Evolutionary conservation across 495 filamentous ascomycete genomes (phyloP).

Genomic region (Xylaria flabelliformis): DNA sequence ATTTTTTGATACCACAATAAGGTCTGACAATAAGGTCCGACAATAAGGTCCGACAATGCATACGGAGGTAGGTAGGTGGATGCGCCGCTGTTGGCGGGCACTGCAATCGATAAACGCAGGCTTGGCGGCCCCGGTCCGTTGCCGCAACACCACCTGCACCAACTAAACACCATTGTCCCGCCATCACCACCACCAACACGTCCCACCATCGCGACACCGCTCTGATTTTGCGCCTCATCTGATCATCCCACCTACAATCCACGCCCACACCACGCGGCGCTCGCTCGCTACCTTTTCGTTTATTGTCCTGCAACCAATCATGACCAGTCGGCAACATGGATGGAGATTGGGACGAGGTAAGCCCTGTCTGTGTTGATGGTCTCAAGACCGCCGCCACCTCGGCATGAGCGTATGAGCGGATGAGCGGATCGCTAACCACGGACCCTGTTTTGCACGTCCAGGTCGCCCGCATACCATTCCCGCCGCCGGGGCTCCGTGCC

Average conservation of each 20-base stretch:
- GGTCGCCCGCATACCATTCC: constrained; percentile 73
- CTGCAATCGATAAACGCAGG: not conserved
- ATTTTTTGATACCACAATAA: too few species aligned
- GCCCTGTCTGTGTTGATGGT: constrained; percentile 28
- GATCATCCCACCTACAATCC: not conserved
- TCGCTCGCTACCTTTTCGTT: not conserved
- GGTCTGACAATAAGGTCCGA: too few species aligned
- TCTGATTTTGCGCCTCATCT: not conserved
- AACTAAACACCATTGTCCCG: not conserved
- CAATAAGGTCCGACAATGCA: too few species aligned
- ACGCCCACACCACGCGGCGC: constrained; percentile 5
- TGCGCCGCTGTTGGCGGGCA: not conserved
- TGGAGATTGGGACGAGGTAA: constrained; percentile 69
- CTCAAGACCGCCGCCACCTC: constrained; percentile 2
- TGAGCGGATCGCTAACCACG: constrained; percentile 19
- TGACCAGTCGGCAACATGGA: constrained; percentile 54
- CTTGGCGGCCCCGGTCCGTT: not conserved
- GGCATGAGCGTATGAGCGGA: constrained; percentile 11
- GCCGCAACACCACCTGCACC: constrained; percentile 4
- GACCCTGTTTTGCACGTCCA: constrained; percentile 48
- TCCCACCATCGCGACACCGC: constrained; percentile 1
- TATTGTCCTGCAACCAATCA: constrained; percentile 26
- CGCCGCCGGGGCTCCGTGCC: constrained; percentile 66
- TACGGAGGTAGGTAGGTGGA: not conserved
- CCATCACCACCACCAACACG: not conserved